These are phyloP conservation scores for Cryptococcus hybrid DNA, from an alignment of 1,284 basidiomycete species.

Conservation along the genomic window DNA sequence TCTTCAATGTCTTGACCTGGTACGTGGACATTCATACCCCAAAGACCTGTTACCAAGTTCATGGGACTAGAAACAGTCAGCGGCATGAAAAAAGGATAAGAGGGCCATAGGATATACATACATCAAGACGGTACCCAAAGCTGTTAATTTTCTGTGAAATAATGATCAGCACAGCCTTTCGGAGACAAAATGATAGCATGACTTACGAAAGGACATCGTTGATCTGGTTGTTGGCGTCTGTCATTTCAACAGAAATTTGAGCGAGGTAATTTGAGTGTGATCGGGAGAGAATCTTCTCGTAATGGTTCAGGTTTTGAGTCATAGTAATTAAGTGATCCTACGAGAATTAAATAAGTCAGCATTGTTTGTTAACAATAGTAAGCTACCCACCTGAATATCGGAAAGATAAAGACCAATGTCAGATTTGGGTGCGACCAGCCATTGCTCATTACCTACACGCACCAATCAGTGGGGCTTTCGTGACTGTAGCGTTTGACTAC, in stretches of 20 bases:
- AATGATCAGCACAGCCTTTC: background rate
- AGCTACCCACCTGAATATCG: constrained; percentile 67
- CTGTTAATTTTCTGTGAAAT: constrained; percentile 78
- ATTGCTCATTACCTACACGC: constrained; percentile 83
- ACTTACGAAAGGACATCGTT: constrained; percentile 79
- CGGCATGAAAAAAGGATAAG: background rate
- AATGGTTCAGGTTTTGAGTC: constrained; percentile 99
- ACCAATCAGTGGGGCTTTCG: background rate
- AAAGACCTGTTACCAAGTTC: constrained; percentile 85
- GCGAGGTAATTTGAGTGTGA: constrained; percentile 99
- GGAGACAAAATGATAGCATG: background rate
- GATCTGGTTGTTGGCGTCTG: constrained; percentile 99
- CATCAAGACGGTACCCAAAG: constrained; percentile 95
- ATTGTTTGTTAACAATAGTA: background rate
- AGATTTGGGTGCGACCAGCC: constrained; percentile 95
- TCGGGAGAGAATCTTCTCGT: constrained; percentile 97
- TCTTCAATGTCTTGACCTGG: constrained; percentile 70
- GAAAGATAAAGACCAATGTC: constrained; percentile 96
- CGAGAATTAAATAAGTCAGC: constrained; percentile 41
- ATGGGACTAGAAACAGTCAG: constrained; percentile 59
- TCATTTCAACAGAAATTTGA: constrained; percentile 98
- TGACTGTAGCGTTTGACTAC: background rate
- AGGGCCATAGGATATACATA: constrained; percentile 32
- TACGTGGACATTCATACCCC: constrained; percentile 56
- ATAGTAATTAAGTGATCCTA: constrained; percentile 96